Evolutionary conservation across 805 yeast genomes (phyloP).

Genomic region (Lachancea mirantina): DNA sequence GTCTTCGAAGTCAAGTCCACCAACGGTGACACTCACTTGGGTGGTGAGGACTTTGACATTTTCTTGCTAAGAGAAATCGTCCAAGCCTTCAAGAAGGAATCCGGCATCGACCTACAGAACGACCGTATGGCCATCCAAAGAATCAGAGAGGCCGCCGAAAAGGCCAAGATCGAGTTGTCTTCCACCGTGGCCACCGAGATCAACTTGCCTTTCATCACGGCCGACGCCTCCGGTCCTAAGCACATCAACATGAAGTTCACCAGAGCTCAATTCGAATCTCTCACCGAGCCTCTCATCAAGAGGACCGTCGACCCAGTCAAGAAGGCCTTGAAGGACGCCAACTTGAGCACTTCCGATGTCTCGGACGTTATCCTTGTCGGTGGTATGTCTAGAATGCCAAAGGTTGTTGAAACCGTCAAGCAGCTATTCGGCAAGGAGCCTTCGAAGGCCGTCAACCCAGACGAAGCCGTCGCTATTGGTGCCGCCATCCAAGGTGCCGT

Average conservation of each 20-base stretch:
- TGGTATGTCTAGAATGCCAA: constrained; percentile 90
- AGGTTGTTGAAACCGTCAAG: constrained; percentile 62
- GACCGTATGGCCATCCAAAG: constrained; percentile 69
- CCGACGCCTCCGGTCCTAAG: constrained; percentile 68
- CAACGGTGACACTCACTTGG: constrained; percentile 85
- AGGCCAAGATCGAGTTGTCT: constrained; percentile 71
- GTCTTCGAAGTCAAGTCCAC: constrained; percentile 97
- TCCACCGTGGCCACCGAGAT: constrained; percentile 62
- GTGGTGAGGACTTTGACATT: constrained; percentile 87
- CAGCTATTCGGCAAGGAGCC: constrained; percentile 75
- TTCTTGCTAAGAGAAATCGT: constrained; percentile 78
- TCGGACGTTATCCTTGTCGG: constrained; percentile 77
- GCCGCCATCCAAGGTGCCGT: constrained; percentile 98
- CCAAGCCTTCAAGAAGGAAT: constrained; percentile 67
- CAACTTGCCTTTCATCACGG: constrained; percentile 72
- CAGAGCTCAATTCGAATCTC: constrained; percentile 64
- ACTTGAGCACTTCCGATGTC: constrained; percentile 55
- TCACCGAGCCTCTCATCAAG: constrained; percentile 62
- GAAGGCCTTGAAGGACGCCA: constrained; percentile 72
- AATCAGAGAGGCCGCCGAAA: constrained; percentile 79
- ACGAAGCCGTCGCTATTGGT: constrained; percentile 91
- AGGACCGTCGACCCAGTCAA: constrained; percentile 72
- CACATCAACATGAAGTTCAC: constrained; percentile 61
- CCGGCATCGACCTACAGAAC: constrained; percentile 50
- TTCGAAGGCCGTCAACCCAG: constrained; percentile 89